Evolutionary conservation across 352 stramenopile species (phyloP).

Genomic region (Phytopythium oedochilum): DNA sequence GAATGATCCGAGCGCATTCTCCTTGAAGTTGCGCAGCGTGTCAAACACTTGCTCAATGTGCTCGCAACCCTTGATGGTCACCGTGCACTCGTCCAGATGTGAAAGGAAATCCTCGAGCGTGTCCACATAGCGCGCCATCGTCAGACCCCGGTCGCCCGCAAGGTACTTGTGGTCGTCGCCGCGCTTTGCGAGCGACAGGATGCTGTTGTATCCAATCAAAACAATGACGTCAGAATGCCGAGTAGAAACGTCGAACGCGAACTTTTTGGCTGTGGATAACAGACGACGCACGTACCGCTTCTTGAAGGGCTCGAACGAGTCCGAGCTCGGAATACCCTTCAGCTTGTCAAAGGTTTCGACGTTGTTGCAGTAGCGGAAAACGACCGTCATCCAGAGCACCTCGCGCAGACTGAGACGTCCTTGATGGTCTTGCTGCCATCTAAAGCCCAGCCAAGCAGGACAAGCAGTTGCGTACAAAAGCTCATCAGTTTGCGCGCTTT

Average conservation of each 20-base stretch:
- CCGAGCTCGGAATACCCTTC: slow-evolving; percentile 70
- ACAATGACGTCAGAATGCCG: slow-evolving; percentile 5
- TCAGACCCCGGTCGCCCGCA: slow-evolving; percentile 56
- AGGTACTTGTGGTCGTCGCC: slow-evolving; percentile 39
- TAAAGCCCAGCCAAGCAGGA: neutral
- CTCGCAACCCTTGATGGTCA: slow-evolving; percentile 42
- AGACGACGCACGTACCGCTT: slow-evolving; percentile 37
- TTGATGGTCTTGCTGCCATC: slow-evolving; percentile 69
- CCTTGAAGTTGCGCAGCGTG: slow-evolving; percentile 53
- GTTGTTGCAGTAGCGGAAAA: slow-evolving; percentile 81
- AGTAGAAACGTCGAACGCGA: neutral
- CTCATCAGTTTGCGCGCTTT: neutral
- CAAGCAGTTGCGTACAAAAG: neutral
- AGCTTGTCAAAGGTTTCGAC: slow-evolving; percentile 79
- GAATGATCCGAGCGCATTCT: slow-evolving; percentile 78
- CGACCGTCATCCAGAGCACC: slow-evolving; percentile 76
- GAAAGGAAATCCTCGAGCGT: slow-evolving; percentile 64
- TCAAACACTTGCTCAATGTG: slow-evolving; percentile 57
- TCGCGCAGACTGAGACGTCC: slow-evolving; percentile 63
- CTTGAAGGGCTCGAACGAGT: slow-evolving; percentile 58
- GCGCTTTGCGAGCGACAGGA: slow-evolving; percentile 52
- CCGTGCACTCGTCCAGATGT: slow-evolving; percentile 55
- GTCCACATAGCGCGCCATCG: slow-evolving; percentile 49
- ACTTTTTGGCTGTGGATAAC: neutral
- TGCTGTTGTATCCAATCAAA: slow-evolving; percentile 10